Conservation (phyloP, 306 rosid genomes). For the Gastrolobium villosum region DNA sequence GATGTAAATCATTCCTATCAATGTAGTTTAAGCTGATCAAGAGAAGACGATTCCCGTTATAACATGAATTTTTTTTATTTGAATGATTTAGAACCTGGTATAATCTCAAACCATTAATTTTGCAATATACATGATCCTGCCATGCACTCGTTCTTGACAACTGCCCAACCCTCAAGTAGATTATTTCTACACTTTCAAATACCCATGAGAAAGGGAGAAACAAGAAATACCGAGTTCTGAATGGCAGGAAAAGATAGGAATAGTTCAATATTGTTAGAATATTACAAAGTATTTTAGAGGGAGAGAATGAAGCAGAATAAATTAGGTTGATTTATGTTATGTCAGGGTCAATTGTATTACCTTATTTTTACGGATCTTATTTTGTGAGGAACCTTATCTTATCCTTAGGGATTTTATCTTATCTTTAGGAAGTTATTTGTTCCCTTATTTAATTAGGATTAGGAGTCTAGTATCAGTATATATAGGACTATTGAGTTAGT, state of each 20-base stretch:
- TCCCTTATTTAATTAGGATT: background rate
- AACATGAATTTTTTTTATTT: background rate
- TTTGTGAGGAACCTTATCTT: background rate
- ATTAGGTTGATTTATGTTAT: background rate
- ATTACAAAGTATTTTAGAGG: background rate
- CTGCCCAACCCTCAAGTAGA: constrained; percentile 1
- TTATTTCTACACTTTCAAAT: constrained; percentile 11
- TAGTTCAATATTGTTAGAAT: background rate
- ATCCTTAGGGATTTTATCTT: background rate
- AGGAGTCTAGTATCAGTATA: constrained; percentile 10
- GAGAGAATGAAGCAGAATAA: background rate
- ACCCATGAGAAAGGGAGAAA: background rate
- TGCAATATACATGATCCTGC: constrained; percentile 27
- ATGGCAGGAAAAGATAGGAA: constrained; percentile 22
- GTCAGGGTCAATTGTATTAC: background rate
- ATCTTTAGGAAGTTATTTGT: background rate
- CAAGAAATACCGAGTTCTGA: background rate
- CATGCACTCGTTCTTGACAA: constrained; percentile 2
- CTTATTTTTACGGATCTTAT: background rate
- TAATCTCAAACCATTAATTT: background rate
- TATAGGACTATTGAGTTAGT: constrained; percentile 8
- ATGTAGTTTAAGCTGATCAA: constrained; percentile 36
- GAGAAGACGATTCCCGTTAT: constrained; percentile 13
- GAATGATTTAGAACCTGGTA: constrained; percentile 10
- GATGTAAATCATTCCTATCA: background rate